A percentile compares a stretch with the other conserved stretches of the same genome.
phyloP scores from a whole-genome alignment of 331 rosid genomes.

The Arachis monticola region DNA sequence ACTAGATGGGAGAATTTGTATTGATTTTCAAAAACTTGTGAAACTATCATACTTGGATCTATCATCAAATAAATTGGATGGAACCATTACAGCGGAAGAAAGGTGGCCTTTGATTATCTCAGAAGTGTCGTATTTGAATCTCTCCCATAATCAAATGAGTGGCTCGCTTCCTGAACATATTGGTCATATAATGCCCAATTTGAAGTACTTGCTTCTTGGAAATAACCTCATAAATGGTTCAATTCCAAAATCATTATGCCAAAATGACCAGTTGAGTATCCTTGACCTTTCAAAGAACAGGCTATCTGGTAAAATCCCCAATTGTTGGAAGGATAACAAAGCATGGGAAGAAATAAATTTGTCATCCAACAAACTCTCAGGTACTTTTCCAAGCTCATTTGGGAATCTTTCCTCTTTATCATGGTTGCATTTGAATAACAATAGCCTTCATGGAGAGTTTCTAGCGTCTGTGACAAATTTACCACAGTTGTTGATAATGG shows the following conservation, averaged over 20 bases:
- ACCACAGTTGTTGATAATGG: not conserved
- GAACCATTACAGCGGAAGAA: conserved; percentile 2
- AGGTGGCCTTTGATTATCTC: not conserved
- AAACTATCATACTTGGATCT: not conserved
- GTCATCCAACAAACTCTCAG: conserved; percentile 24
- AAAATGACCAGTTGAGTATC: not conserved
- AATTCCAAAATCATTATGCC: not conserved
- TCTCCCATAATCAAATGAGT: conserved; percentile 31
- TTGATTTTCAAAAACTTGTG: conserved; percentile 6
- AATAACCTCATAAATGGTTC: conserved; percentile 35
- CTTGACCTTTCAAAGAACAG: conserved; percentile 13
- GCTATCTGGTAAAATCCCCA: not conserved
- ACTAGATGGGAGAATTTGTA: conserved; percentile 9
- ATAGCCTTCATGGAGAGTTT: conserved; percentile 28
- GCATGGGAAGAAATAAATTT: not conserved
- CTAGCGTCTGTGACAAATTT: conserved; percentile 22
- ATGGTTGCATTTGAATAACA: not conserved
- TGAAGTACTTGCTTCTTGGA: not conserved
- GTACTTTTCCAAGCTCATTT: conserved; percentile 32
- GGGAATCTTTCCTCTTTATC: not conserved
- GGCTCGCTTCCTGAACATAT: conserved; percentile 27
- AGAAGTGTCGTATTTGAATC: conserved; percentile 5
- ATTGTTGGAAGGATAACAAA: not conserved
- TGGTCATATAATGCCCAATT: conserved; percentile 8
- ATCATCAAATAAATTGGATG: conserved; percentile 18